Base-by-base conservation (phyloP, 129 eudicot genomes). In the Silybum marianum region DNA sequence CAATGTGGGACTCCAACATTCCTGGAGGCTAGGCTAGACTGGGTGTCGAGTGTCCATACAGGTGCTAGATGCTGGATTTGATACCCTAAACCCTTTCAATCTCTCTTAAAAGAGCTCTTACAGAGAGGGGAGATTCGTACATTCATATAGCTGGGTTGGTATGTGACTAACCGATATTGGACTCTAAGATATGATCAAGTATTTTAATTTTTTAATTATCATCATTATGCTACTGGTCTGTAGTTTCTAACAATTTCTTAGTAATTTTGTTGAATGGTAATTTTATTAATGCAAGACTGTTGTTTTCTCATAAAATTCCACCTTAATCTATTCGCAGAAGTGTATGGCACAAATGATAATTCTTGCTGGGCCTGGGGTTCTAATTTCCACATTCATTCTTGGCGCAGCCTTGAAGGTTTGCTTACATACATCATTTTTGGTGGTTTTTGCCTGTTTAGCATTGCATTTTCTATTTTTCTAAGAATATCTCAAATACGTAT, bases 291-390 rank as follows among this genome's bases (percentile, higher is more conserved):
- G 74, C 46, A 69, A 51, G 58, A 32, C 62, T 60, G n/a, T 54
- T 76, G 36, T 38, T 75, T 69, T 70, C 16, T 48, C 71, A 44
- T 7, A 40, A 14, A 69, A 40, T 12, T n/a, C 7, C 25, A 48
- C 44, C 21, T 58, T 68, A 28, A 40, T 76, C n/a, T 48, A 38
- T 38, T 75, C 84, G 83, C 88, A 95, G 98, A 92, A 88, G 81
- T 95, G 98, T 76, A 86, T 91, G 69, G 88, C 84, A 72, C 99
- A 95, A 82, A 95, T 95, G 99, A 22, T 95, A 80, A 65, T 95
- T 76, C 99, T 95, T 91, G 99, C 99, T 81, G 99, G 97, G 34
- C 99, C 99, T 60, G 99, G 99, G 79, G 99, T 95, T 58, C 86
- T 95, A 58, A 85, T 95, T 14, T 95, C 99, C 44, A 95, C 99